A percentile compares a stretch with the other conserved stretches of the same genome.
These are phyloP conservation scores for Stachybotrys chlorohalonatus DNA, from an alignment of 2,329 filamentous ascomycete genomes.

Conservation along the genomic window DNA sequence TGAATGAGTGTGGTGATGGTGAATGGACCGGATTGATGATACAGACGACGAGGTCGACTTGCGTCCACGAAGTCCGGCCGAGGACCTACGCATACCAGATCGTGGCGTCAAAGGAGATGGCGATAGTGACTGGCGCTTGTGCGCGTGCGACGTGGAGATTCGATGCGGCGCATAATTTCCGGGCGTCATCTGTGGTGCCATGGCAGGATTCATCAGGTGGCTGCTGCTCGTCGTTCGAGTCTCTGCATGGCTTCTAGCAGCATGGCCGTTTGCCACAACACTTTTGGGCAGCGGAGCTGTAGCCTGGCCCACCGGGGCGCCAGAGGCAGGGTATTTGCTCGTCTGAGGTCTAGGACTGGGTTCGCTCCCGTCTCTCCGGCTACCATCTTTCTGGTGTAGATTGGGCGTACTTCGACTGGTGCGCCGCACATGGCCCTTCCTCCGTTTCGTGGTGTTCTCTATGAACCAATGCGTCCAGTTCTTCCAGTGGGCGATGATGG, in stretches of 20 bases:
- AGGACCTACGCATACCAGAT: conserved; percentile 75
- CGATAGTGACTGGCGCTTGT: conserved; percentile 72
- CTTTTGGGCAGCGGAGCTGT: conserved; percentile 40
- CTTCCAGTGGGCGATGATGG: conserved; percentile 52
- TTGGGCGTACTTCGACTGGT: conserved; percentile 52
- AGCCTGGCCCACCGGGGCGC: conserved; percentile 22
- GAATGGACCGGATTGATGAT: conserved; percentile 85
- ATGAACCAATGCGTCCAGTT: conserved; percentile 56
- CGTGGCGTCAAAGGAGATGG: conserved; percentile 83
- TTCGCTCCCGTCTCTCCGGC: conserved; percentile 38
- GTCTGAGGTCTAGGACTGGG: conserved; percentile 51
- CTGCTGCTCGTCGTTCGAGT: conserved; percentile 9
- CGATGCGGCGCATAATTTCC: conserved; percentile 17
- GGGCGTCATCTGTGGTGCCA: conserved; percentile 12
- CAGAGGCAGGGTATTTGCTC: conserved; percentile 42
- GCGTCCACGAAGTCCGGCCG: conserved; percentile 73
- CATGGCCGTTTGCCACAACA: conserved; percentile 42
- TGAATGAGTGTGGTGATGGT: conserved; percentile 81
- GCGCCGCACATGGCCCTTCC: conserved; percentile 37
- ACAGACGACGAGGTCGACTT: conserved; percentile 96
- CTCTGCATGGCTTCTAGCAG: conserved; percentile 16
- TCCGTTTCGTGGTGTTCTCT: conserved; percentile 47
- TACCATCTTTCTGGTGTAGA: conserved; percentile 40
- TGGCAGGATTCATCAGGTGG: conserved; percentile 11
- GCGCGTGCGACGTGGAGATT: conserved; percentile 27